Base-by-base conservation (phyloP, 1,284 basidiomycete genomes). In the Lignosus rhinocerotis region DNA sequence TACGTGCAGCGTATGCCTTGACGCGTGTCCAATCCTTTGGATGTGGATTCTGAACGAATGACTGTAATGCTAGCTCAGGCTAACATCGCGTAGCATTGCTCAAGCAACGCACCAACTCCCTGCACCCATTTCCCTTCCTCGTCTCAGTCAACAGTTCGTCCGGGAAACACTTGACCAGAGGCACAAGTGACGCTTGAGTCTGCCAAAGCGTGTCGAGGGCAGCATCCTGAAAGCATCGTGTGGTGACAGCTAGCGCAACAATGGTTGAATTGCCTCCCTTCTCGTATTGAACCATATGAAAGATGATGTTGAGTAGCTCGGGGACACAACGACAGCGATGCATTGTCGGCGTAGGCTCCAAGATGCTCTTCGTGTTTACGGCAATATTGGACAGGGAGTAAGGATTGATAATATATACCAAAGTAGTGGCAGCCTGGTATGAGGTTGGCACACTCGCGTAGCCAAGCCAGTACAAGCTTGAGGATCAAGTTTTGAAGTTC, bases 131-230 rank as follows among this genome's bases (percentile, higher is more conserved):
- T 16, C 46, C 49, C 21, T 61, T 55, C 17, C 33, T 32, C 17
- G 45, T 51, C 34, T 64, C 60, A 3, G 39, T 43, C 62, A 62
- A 62, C 6, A 59, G 30, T 6, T 59, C 47, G 5, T 42, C n/a
- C 6, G 65, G 61, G 21, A 66, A 61, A 14, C 63, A 61, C 33
- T 54, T 62, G 45, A 66, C 41, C 6, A 66, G 53, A 1, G 65
- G 65, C 16, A 54, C 51, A 0, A 66, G 33, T 1, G 55, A 58
- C 12, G 58, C 42, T 32, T 59, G 63, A 7, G 38, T 51, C 17
- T 53, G 30, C 63, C 65, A 66, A 1, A 66, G 56, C 3, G 58
- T 54, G 44, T 64, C 59, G 31, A 66, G 59, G 2, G 63, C 65
- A 10, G 53, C 55, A 10, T 58, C 59, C 2, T 53, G 56, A 39